These are phyloP conservation scores for Colletotrichum echinochloae DNA, from an alignment of 2,329 filamentous ascomycete species.

Conservation along the genomic window DNA sequence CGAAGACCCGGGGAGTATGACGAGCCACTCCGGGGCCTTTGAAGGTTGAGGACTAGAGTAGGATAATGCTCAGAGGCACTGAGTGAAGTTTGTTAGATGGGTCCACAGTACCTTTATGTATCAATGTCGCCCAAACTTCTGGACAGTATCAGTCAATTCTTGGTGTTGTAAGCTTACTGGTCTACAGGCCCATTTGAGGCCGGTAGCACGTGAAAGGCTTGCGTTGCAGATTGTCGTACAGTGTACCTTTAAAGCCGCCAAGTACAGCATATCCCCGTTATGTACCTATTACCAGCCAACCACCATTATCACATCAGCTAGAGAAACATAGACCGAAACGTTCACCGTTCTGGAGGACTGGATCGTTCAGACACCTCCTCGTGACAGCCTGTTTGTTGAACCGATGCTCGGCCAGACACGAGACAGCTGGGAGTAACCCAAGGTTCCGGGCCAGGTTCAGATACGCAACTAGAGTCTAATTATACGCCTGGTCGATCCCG, in stretches of 20 bases:
- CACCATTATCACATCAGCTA: neutral
- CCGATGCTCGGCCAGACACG: neutral
- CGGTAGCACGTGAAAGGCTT: neutral
- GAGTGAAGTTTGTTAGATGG: neutral
- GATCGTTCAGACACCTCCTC: neutral
- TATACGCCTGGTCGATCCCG: too few relatives aligned
- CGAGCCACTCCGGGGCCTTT: conserved; percentile 23
- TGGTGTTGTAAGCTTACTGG: neutral
- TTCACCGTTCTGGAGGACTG: neutral
- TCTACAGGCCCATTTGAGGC: neutral
- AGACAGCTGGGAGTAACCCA: neutral
- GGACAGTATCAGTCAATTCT: neutral
- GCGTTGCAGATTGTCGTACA: neutral
- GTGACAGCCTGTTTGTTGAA: neutral
- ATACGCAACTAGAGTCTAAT: neutral
- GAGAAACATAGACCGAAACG: neutral
- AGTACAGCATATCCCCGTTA: neutral
- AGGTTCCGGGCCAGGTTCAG: neutral
- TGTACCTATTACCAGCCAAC: neutral
- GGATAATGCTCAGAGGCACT: neutral
- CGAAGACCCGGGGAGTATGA: conserved; percentile 44
- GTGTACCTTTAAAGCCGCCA: neutral
- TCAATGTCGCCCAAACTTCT: neutral
- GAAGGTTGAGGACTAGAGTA: conserved; percentile 15
- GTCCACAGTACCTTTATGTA: conserved; percentile 7